These are phyloP conservation scores for Russula ochroleuca DNA, from an alignment of 768 basidiomycete species.

Conservation along the genomic window DNA sequence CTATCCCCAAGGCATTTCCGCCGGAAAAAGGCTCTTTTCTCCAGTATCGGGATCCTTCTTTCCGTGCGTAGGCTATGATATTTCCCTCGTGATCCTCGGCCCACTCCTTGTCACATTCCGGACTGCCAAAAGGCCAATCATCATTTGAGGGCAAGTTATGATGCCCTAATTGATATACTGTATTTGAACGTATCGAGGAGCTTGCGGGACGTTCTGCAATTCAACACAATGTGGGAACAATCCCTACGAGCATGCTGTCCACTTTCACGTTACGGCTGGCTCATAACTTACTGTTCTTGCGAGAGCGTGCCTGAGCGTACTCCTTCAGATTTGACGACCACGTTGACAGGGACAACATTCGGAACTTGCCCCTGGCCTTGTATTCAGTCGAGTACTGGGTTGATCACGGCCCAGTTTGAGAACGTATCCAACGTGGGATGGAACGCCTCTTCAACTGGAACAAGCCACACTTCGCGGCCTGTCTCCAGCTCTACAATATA, in stretches of 20 bases:
- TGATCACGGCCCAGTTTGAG: too few species aligned
- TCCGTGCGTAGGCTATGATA: not conserved
- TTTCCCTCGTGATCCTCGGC: not conserved
- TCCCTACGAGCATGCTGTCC: too few species aligned
- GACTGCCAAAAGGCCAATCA: not conserved
- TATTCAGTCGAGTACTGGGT: not conserved
- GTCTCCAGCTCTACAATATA: too few species aligned
- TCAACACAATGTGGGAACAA: too few species aligned
- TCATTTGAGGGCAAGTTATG: not conserved
- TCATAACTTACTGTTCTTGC: not conserved
- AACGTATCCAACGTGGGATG: too few species aligned
- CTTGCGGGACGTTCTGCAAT: too few species aligned
- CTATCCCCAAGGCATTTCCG: not conserved
- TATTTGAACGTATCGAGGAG: not conserved
- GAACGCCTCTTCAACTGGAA: too few species aligned
- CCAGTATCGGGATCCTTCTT: not conserved
- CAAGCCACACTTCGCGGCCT: too few species aligned
- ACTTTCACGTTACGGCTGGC: not conserved
- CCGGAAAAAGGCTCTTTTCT: not conserved
- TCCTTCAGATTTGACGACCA: not conserved
- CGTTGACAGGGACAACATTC: too few species aligned
- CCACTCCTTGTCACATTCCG: too few species aligned
- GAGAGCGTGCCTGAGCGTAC: not conserved
- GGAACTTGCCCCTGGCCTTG: not conserved
- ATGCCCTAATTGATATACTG: not conserved